phyloP scores from a whole-genome alignment of 257 asterid species.

The Parsonsia alboflavescens region DNA sequence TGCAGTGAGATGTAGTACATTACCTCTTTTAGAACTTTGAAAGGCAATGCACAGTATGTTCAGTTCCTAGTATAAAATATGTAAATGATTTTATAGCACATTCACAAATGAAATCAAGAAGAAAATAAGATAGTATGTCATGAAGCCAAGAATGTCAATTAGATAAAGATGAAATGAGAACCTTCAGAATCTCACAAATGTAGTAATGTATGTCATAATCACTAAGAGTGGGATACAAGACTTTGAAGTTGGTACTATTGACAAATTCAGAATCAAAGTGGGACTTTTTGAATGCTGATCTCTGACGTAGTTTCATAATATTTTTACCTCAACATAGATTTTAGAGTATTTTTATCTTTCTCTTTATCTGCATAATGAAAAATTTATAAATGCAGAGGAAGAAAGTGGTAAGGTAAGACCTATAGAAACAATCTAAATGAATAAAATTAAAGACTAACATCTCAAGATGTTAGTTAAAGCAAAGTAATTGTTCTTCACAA shows the following conservation, averaged over 20 bases:
- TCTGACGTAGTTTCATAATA: slow-evolving; percentile 22
- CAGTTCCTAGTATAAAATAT: neutral
- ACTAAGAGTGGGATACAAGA: slow-evolving; percentile 24
- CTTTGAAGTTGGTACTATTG: slow-evolving; percentile 26
- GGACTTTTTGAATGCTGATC: slow-evolving; percentile 28
- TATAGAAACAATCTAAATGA: neutral
- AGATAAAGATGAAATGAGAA: neutral
- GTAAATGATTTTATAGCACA: neutral
- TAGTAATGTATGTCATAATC: slow-evolving; percentile 30
- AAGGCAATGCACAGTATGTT: neutral
- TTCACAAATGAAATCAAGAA: too few relatives aligned
- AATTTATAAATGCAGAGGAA: neutral
- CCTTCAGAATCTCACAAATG: slow-evolving; percentile 29
- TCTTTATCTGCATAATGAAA: slow-evolving; percentile 19
- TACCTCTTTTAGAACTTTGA: neutral
- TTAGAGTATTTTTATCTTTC: slow-evolving; percentile 26
- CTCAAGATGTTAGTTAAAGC: neutral
- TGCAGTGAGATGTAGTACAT: neutral
- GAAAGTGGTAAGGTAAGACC: neutral
- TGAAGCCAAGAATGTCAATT: neutral
- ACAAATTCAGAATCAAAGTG: slow-evolving; percentile 25
- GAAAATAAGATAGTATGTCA: neutral
- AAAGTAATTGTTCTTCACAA: neutral
- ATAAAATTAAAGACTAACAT: neutral
- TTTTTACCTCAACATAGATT: slow-evolving; percentile 26